phyloP scores from a whole-genome alignment of 2,329 filamentous ascomycete genomes.

The Sporothrix dimorphospora region DNA sequence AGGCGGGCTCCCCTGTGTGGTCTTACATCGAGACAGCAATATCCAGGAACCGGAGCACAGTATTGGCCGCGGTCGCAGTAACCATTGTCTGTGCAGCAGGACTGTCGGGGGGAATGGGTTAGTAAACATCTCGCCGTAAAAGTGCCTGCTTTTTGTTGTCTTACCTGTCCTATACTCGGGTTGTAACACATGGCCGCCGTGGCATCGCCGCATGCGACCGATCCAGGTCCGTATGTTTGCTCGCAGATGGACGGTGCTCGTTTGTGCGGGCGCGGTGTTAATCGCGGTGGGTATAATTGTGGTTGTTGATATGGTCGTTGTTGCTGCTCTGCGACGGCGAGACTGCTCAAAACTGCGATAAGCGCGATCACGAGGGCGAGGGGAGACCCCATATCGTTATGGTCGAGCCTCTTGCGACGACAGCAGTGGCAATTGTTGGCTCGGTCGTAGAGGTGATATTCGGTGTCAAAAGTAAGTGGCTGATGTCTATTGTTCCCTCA shows the following conservation, averaged over 20 bases:
- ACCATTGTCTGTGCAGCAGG: constrained; percentile 44
- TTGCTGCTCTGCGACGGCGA: neutral
- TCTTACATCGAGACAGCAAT: constrained; percentile 45
- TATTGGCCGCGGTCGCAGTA: constrained; percentile 44
- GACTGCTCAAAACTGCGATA: neutral
- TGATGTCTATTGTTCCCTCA: neutral
- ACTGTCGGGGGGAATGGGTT: constrained; percentile 33
- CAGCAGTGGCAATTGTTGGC: too few relatives aligned
- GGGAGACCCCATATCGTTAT: neutral
- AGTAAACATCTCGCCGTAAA: too few relatives aligned
- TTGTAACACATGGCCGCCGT: constrained; percentile 44
- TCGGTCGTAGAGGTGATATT: too few relatives aligned
- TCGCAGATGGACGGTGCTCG: constrained; percentile 31
- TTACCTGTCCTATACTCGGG: constrained; percentile 42
- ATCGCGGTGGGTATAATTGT: neutral
- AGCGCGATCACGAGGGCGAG: neutral
- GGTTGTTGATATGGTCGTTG: neutral
- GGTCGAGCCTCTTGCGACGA: neutral
- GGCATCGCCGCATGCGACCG: constrained; percentile 34
- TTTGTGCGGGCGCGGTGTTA: neutral
- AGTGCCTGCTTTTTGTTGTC: neutral
- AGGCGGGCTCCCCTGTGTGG: constrained; percentile 25
- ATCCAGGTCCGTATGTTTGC: constrained; percentile 33
- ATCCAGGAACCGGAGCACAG: constrained; percentile 45
- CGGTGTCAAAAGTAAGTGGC: too few relatives aligned